A percentile compares a stretch with the other conserved stretches of the same genome.
These are phyloP conservation scores for Fraxinus quadrangulata DNA, from an alignment of 257 asterid species.

Conservation along the genomic window DNA sequence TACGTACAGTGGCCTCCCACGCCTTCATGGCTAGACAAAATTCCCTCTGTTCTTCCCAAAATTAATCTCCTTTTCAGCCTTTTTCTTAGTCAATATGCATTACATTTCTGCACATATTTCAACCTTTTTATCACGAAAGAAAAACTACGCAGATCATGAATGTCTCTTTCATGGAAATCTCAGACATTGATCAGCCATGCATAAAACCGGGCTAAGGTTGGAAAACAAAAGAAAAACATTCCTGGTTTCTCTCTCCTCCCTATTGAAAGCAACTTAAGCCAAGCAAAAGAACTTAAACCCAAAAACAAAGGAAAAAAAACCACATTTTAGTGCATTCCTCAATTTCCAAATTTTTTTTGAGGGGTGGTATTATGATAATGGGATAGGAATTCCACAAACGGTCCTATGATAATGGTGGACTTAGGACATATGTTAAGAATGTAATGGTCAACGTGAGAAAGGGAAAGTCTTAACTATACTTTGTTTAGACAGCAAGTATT, in stretches of 20 bases:
- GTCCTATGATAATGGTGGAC: slow-evolving; percentile 20
- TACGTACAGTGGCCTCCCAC: slow-evolving; percentile 91
- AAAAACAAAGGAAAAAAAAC: background rate
- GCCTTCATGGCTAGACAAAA: slow-evolving; percentile 72
- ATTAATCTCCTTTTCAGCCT: background rate
- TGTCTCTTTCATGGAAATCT: background rate
- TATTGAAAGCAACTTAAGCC: slow-evolving; percentile 41
- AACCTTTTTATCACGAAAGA: background rate
- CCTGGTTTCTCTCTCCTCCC: slow-evolving; percentile 36
- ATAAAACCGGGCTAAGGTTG: slow-evolving; percentile 27
- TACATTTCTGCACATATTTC: slow-evolving; percentile 19
- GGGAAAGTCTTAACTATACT: slow-evolving; percentile 32
- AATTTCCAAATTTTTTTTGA: slow-evolving; percentile 9
- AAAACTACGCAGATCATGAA: background rate
- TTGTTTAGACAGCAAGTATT: slow-evolving; percentile 27
- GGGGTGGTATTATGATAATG: slow-evolving; percentile 11
- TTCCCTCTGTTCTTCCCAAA: background rate
- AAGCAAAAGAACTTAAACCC: slow-evolving; percentile 32
- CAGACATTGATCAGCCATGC: slow-evolving; percentile 33
- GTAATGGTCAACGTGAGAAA: slow-evolving; percentile 27
- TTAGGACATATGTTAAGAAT: slow-evolving; percentile 28
- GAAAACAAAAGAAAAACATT: slow-evolving; percentile 3
- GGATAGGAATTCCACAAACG: slow-evolving; percentile 5
- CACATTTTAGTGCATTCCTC: slow-evolving; percentile 12
- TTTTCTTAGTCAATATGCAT: slow-evolving; percentile 9